A percentile compares a stretch with the other conserved stretches of the same genome.
Conservation (phyloP, 192 early-diverging fungal genomes). For the Kickxella alabastrina region DNA sequence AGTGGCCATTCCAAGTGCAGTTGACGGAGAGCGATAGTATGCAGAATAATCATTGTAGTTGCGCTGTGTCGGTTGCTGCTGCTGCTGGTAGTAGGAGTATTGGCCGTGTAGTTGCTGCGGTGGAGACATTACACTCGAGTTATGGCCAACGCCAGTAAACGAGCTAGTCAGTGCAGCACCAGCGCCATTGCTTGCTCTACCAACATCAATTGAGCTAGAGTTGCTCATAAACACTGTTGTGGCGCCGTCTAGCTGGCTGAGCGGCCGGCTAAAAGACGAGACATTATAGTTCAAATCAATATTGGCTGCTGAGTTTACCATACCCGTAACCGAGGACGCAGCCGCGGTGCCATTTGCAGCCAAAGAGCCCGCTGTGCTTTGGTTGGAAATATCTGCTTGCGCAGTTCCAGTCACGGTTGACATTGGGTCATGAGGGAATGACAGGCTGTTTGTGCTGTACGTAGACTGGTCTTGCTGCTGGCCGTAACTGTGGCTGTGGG, state of each 20-base stretch:
- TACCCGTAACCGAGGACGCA: conserved; percentile 1
- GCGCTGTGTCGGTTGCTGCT: conserved; percentile 30
- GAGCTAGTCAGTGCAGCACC: conserved; percentile 2
- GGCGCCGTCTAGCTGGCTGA: conserved; percentile 26
- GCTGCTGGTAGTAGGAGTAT: conserved; percentile 10
- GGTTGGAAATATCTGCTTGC: background rate
- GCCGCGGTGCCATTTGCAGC: conserved; percentile 6
- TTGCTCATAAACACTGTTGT: conserved; percentile 26
- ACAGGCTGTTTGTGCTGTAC: conserved; percentile 13
- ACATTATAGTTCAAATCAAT: conserved; percentile 41
- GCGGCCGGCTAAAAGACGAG: conserved; percentile 47
- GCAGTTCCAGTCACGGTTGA: conserved; percentile 2
- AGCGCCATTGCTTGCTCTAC: conserved; percentile 2
- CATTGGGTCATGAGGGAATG: conserved; percentile 10
- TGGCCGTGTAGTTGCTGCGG: conserved; percentile 24
- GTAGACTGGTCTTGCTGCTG: conserved; percentile 7
- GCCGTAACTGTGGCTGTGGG: conserved; percentile 3
- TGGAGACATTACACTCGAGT: conserved; percentile 7
- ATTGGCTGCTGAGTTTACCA: background rate
- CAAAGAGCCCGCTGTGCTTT: background rate
- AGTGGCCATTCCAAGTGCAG: conserved; percentile 22
- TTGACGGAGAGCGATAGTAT: conserved; percentile 48
- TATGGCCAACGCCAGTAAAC: conserved; percentile 9
- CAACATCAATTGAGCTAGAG: background rate
- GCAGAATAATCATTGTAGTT: conserved; percentile 44